A percentile compares a stretch with the other conserved stretches of the same genome.
phyloP scores from a whole-genome alignment of 2,329 filamentous ascomycete species.

The Neonectria magnoliae region DNA sequence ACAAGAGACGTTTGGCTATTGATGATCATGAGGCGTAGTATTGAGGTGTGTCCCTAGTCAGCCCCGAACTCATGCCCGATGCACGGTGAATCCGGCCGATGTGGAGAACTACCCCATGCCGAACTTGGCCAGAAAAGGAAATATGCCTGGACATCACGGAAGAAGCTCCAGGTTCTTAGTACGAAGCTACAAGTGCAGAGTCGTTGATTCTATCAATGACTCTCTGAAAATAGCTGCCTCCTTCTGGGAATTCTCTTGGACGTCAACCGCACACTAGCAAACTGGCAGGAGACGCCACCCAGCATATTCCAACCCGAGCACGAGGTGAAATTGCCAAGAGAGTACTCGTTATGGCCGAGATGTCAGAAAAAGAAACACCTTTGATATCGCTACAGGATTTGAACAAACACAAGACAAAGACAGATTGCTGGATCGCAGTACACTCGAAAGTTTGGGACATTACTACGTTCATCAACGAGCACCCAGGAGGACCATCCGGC shows the following conservation, averaged over 20 bases:
- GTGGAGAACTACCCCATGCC: slow-evolving; percentile 10
- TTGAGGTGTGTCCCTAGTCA: not conserved
- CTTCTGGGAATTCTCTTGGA: not conserved
- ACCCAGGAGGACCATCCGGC: slow-evolving; percentile 51
- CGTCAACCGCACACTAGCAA: not conserved
- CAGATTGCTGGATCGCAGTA: slow-evolving; percentile 73
- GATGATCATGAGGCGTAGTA: not conserved
- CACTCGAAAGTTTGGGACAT: slow-evolving; percentile 76
- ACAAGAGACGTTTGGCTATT: not conserved
- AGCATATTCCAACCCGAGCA: not conserved
- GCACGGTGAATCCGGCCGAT: slow-evolving; percentile 20
- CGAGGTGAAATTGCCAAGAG: not conserved
- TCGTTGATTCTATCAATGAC: not conserved
- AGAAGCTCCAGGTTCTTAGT: not conserved
- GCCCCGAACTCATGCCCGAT: not conserved
- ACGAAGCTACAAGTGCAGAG: not conserved
- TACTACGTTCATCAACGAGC: slow-evolving; percentile 66
- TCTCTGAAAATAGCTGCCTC: slow-evolving; percentile 6
- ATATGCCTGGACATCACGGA: not conserved
- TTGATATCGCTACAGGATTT: slow-evolving; percentile 50
- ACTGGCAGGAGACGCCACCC: not conserved
- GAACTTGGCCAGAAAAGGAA: slow-evolving; percentile 11
- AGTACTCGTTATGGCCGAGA: slow-evolving; percentile 19
- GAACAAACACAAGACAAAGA: slow-evolving; percentile 57
- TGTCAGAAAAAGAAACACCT: slow-evolving; percentile 9